Base-by-base conservation (phyloP, 1,284 basidiomycete genomes). In the Erythrobasidium hasegawianum region DNA sequence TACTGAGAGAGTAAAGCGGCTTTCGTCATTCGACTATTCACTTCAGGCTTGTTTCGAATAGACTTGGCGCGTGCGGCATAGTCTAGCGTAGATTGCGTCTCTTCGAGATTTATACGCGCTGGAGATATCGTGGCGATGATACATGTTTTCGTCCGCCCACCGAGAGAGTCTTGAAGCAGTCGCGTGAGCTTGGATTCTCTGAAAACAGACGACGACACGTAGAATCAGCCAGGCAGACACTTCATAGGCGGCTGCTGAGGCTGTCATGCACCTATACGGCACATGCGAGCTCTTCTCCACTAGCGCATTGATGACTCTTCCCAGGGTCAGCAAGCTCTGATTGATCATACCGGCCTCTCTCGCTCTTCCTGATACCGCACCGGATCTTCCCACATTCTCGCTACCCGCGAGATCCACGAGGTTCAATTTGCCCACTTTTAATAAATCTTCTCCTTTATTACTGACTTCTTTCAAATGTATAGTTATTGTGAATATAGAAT, bases 291-390 rank as follows among this genome's bases (percentile, higher is more conserved):
- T 87, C 75, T 87, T 89, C 73, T 97, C 95, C 57, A 97, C 95
- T 40, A 99, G 83, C 9, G 91, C 92, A 72, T 95, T 97, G 76
- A 99, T 98, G 53, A 99, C 96, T 49, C 96, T 82, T 0, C 96
- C 96, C 11, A 99, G 86, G 18, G 96, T 97, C 5, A 99, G 81
- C 41, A 99, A 81, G 76, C 91, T 96, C 79, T 97, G 92, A 76
- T 99, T 99, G 78, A 99, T 99, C 89, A 96, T 96, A 8, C 96
- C 96, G 1, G 96, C 96, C 76, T 99, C 96, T 71, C 92, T 83
- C 1, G 95, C 96, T 64, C 94, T 83, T 76, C 91, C 92, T 76
- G 97, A 90, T 78, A 94, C 91, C 0, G 96, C 96, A 7, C 96
- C 96, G 0, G 90, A 93, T 16, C 95, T 83, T 10, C 93, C 95